Evolutionary conservation across 2,329 filamentous ascomycete genomes (phyloP), one percentile per base, ranked within the genome.

Genomic region (Neonectria magnoliae): DNA sequence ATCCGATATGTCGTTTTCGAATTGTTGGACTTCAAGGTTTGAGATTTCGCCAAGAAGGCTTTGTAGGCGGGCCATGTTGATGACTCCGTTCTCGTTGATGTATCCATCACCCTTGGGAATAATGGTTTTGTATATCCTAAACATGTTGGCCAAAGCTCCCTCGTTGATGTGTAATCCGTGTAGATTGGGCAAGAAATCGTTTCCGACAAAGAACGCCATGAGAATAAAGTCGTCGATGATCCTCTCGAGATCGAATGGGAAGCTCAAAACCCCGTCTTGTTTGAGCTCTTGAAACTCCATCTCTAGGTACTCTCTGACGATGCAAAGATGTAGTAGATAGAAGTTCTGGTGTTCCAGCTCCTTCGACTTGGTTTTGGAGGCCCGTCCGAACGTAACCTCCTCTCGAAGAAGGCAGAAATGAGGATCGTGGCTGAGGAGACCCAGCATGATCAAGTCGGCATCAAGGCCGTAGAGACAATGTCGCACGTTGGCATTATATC

Each of bases 191-290:
- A 99, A 87, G 82, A 99, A 99, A 87, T 99, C 96, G 80, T 99
- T 99, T 77, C 96, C 96, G 74, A 99, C 93, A 79, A 99, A 99
- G 83, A 99, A 99, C 52, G 94, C 95, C 94, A 99, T 98, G 66
- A 99, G 88, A 77, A 99, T 98, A 80, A 99, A 99, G 84, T 99
- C 96, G 78, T 99, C 96, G 81, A 99, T 98, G 76, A 99, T 90
- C 68, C 92, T 89, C 83, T 99, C 96, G 86, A 99, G 91, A 76
- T 99, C 92, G 76, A 97, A 99, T 53, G 88, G 84, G 73, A 98
- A 94, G 44, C 83, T 85, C 71, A 97, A 84, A 72, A 84, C 83
- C 18, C 90, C 91, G 22, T 91, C 87, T 75, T 90, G 82, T 79
- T 96, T 90, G 71, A 99, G 82, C 69, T 98, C 94, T 79, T 98